Evolutionary conservation across 495 filamentous ascomycete species (phyloP), one percentile per base, ranked within the genome.

Genomic region (Talaromyces nanjingensis): DNA sequence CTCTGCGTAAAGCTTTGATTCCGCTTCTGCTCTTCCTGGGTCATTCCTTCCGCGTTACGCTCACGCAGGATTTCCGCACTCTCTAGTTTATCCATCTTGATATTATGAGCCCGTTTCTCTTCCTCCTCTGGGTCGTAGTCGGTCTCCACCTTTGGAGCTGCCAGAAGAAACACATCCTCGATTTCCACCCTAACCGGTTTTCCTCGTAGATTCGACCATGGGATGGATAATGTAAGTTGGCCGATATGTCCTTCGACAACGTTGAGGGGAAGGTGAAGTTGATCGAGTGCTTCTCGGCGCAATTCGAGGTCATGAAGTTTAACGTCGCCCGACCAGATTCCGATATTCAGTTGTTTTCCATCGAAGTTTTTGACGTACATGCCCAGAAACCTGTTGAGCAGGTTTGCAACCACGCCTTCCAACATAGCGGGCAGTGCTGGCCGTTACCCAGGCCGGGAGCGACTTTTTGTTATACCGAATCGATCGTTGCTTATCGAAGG

Each of bases 301-400:
- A 98, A 83, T 75, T 98, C 91, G 45, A 98, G 87, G 66, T 97
- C 88, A 39, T 87, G 87, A 29, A 98, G 83, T 75, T 92, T 93
- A 71, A 98, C 93, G 77, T 98, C 93, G 62, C 96, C 96, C 6
- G 89, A 93, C 94, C 93, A 98, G 67, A 98, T 97, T 62, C 94
- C 94, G 63, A 98, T 91, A 71, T 97, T 97, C 56, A 98, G 84
- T 79, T 98, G 94, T 67, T 88, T 90, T 20, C 93, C 88, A 74
- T 98, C 93, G 72, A 98, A 98, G 75, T 98, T 98, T 82, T 94
- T 92, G 73, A 98, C 92, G 79, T 98, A 98, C 87, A 98, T 97
- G 79, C 96, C 96, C 86, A 98, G 77, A 77, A 98, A 97, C 77
- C 96, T 91, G 79, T 98, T 98, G 70, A 98, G 87, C 79, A 98